Conservation (phyloP, 495 filamentous ascomycete genomes). For the Echria macrotheca region DNA sequence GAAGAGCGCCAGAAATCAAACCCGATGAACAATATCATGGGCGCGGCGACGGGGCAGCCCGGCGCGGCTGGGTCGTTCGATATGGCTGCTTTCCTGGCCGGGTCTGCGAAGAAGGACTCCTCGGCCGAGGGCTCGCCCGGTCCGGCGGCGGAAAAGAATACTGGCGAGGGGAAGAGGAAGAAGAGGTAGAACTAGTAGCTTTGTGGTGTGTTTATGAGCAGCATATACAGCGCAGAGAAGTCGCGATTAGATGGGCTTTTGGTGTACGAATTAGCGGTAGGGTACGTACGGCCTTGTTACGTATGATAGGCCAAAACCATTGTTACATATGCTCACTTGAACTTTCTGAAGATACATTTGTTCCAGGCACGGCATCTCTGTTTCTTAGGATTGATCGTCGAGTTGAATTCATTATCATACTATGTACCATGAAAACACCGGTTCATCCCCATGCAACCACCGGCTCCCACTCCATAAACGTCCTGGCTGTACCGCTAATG, state of each 20-base stretch:
- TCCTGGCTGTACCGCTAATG: too few species aligned
- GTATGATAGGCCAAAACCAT: too few species aligned
- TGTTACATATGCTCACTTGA: neutral
- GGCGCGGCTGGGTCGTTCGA: conserved; percentile 64
- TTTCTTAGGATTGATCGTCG: too few species aligned
- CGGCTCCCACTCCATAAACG: too few species aligned
- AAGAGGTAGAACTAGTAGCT: neutral
- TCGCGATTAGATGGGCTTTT: too few species aligned
- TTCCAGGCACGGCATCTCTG: too few species aligned
- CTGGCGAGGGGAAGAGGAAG: conserved; percentile 19
- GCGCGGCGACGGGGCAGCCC: conserved; percentile 34
- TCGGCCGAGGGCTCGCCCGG: conserved; percentile 7
- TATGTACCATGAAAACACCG: too few species aligned
- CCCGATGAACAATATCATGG: conserved; percentile 50
- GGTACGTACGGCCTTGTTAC: too few species aligned
- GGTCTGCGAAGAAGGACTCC: conserved; percentile 29
- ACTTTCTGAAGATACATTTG: neutral
- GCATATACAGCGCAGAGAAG: too few species aligned
- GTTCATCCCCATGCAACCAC: too few species aligned
- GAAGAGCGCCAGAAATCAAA: conserved; percentile 79
- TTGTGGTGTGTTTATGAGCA: neutral
- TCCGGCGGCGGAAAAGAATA: conserved; percentile 19
- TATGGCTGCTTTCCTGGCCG: conserved; percentile 77
- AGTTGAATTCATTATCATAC: too few species aligned
- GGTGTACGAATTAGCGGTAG: too few species aligned